phyloP scores from a whole-genome alignment of 805 yeast genomes.

The Nakazawaea pomicola region DNA sequence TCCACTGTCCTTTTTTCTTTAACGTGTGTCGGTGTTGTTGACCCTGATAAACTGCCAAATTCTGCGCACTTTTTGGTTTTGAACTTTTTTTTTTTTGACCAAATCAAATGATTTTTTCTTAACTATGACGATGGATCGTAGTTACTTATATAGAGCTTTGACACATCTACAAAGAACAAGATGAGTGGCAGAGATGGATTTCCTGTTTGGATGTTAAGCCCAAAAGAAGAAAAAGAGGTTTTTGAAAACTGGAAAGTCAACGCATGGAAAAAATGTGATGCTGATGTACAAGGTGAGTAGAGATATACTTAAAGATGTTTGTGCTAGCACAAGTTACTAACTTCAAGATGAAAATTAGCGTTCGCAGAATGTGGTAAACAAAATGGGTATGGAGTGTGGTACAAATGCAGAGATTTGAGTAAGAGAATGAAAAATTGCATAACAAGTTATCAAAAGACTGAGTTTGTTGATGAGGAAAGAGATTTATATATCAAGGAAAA shows the following conservation, averaged over 20 bases:
- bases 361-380: constrained; percentile 64
- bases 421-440: constrained; percentile 62
- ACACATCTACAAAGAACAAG: constrained; percentile 25
- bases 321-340: not conserved
- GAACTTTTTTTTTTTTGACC: not conserved
- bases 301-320: not conserved
- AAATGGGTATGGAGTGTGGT: constrained; percentile 61
- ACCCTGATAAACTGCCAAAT: not conserved
- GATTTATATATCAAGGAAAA: constrained; percentile 61
- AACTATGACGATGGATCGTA: not conserved
- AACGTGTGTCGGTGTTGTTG: not conserved
- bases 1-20: not conserved
- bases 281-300: constrained; percentile 49
- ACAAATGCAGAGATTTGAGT: constrained; percentile 56
- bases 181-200: constrained; percentile 34
- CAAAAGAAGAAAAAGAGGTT: constrained; percentile 70
- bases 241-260: constrained; percentile 64
- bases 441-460: constrained; percentile 50
- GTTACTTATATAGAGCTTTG: not conserved
- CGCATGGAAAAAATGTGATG: constrained; percentile 65
- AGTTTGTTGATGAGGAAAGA: constrained; percentile 65
- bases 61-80: not conserved
- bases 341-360: constrained; percentile 25
- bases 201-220: constrained; percentile 74
- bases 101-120: not conserved